Conservation (phyloP, 441 rosid genomes). For the Theobroma grandiflorum region DNA sequence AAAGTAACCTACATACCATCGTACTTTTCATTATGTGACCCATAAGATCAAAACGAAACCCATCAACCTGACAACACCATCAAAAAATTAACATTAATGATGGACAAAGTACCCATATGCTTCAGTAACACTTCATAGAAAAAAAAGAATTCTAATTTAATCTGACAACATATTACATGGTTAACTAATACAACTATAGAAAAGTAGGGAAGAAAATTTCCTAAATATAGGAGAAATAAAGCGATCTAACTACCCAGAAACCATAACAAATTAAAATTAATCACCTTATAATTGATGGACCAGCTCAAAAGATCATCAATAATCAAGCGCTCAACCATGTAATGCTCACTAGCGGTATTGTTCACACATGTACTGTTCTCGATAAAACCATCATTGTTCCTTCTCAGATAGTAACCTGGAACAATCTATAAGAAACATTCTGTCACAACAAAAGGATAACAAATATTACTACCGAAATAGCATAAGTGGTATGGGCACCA, state of each 20-base stretch:
- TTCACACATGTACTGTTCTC: constrained; percentile 93
- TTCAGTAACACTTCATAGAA: constrained; percentile 28
- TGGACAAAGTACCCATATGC: neutral
- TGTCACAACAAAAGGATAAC: constrained; percentile 4
- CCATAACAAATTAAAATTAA: constrained; percentile 28
- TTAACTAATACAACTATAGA: neutral
- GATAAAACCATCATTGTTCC: constrained; percentile 80
- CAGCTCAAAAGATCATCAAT: constrained; percentile 88
- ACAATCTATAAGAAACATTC: constrained; percentile 65
- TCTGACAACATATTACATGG: neutral
- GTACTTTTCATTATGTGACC: constrained; percentile 95
- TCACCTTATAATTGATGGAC: constrained; percentile 93
- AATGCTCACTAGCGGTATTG: constrained; percentile 98
- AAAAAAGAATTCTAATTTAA: constrained; percentile 12
- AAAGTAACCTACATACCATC: constrained; percentile 64
- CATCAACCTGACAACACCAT: constrained; percentile 79
- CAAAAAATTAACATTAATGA: constrained; percentile 26
- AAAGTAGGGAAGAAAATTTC: constrained; percentile 8
- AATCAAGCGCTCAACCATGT: constrained; percentile 92
- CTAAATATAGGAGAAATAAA: constrained; percentile 1
- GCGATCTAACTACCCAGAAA: neutral
- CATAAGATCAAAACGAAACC: constrained; percentile 97
- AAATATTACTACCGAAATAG: constrained; percentile 14
- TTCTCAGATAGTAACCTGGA: constrained; percentile 98
- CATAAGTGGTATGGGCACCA: neutral